phyloP scores from a whole-genome alignment of 1,284 basidiomycete species.

The Vanrija pseudolonga region DNA sequence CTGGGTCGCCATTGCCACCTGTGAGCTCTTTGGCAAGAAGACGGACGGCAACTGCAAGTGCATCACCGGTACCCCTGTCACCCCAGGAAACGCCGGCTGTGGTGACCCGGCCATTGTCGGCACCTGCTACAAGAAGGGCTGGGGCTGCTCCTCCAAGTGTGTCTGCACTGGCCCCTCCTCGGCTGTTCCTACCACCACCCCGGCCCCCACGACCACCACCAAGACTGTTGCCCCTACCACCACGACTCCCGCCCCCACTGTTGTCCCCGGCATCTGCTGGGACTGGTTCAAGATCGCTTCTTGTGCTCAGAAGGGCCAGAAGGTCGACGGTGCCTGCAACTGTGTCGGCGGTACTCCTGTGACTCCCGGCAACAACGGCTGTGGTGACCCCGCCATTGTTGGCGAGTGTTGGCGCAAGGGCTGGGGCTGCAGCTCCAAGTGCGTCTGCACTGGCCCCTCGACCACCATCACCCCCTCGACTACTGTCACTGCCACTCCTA shows the following conservation, averaged over 20 bases:
- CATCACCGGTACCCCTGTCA: not conserved
- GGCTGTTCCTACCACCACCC: too few species aligned
- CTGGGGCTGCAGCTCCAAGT: conserved; percentile 6
- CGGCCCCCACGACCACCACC: not conserved
- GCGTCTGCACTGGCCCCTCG: not conserved
- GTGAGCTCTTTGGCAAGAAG: not conserved
- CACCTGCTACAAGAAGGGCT: too few species aligned
- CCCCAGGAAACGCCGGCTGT: not conserved
- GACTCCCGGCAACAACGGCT: not conserved
- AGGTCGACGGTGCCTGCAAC: not conserved
- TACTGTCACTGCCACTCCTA: too few species aligned
- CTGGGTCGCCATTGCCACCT: conserved; percentile 1
- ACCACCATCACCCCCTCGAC: not conserved
- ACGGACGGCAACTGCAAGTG: conserved; percentile 3
- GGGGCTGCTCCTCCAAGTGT: too few species aligned
- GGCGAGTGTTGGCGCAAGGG: conserved; percentile 6
- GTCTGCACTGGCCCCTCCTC: too few species aligned
- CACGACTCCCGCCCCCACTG: too few species aligned
- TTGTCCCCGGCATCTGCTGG: not conserved
- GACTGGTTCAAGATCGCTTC: conserved; percentile 1
- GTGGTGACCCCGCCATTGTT: not conserved
- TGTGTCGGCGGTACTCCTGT: not conserved
- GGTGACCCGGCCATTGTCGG: too few species aligned
- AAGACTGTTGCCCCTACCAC: too few species aligned
- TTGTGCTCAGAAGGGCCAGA: conserved; percentile 1